Base-by-base conservation (phyloP, 495 filamentous ascomycete species). In the Penicillium cosmopolitanum region DNA sequence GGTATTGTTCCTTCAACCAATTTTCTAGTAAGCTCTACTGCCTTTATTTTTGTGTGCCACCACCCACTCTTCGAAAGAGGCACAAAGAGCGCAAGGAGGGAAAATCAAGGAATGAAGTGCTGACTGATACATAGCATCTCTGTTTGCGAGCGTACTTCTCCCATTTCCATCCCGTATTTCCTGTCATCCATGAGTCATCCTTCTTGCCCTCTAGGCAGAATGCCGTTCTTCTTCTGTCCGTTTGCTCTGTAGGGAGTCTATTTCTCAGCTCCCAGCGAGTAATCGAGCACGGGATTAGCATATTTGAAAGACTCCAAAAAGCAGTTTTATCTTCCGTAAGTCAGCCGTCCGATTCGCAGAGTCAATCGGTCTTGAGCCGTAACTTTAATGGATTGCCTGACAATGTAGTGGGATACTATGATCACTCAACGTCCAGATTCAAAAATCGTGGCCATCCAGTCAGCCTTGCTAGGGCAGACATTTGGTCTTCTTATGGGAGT, bases 401-500 rank as follows among this genome's bases (percentile, higher is more conserved):
- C 15, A n/a, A 4, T 3, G 10, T 21, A 65, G 65, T 67, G 61
- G 65, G 65, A 67, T 9, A 44, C 53, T 50, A n/a, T 57, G 51
- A 12, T 23, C 58, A 11, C 7, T 51, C 3, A 52, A 52, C n/a
- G 13, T 18, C 42, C 13, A 25, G 48, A 53, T 47, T 34, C 50
- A 8, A 53, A 48, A 42, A 16, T 62, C 10, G 54, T 70, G 9
- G 63, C 68, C 16, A 31, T 76, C n/a, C 74, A 77, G 51, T 69
- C 74, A 3, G 63, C 68, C 13, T 52, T 73, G 2, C 62, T 76
- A 10, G 74, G 71, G 1, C 74, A 77, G 43, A 76, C 68, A 0
- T 76, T 76, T 64, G 73, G 68, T 16, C 60, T 77, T 51, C 55
- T 77, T 25, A 61, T 73, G 5, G 73, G 71, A 10, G 67, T 69